These are phyloP conservation scores for Leishmania martiniquensis DNA, from an alignment of 208 protist species.

Conservation along the genomic window DNA sequence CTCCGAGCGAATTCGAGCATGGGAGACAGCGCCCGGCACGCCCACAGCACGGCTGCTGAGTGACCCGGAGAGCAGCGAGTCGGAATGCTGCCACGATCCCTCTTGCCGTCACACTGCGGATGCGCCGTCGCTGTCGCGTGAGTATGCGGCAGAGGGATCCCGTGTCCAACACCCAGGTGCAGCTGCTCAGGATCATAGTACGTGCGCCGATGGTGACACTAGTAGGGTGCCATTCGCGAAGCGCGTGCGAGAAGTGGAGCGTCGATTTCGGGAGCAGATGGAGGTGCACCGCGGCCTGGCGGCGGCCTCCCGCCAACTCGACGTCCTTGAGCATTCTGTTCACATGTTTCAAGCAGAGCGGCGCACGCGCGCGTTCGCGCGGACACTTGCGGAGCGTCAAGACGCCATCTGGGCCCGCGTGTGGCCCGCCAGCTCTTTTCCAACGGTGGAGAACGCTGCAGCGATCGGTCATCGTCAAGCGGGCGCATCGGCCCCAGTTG, in stretches of 20 bases:
- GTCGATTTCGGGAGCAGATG: constrained; percentile 68
- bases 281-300: constrained; percentile 59
- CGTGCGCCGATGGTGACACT: neutral
- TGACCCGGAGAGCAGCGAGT: neutral
- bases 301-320: constrained; percentile 32
- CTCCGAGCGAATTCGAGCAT: constrained; percentile 21
- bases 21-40: neutral
- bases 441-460: neutral
- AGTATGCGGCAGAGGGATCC: neutral
- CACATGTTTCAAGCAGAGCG: constrained; percentile 40
- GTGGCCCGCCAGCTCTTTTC: constrained; percentile 19
- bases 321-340: constrained; percentile 32
- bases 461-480: neutral
- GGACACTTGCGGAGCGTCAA: constrained; percentile 30
- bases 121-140: neutral
- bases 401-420: constrained; percentile 23
- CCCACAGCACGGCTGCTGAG: neutral
- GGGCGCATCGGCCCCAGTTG: neutral
- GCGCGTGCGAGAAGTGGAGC: constrained; percentile 47
- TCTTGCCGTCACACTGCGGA: neutral
- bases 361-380: constrained; percentile 35
- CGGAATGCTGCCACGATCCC: neutral
- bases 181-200: neutral
- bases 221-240: constrained; percentile 38
- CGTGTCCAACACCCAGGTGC: neutral